Conservation (phyloP, 257 asterid genomes). For the Petunia axillaris region DNA sequence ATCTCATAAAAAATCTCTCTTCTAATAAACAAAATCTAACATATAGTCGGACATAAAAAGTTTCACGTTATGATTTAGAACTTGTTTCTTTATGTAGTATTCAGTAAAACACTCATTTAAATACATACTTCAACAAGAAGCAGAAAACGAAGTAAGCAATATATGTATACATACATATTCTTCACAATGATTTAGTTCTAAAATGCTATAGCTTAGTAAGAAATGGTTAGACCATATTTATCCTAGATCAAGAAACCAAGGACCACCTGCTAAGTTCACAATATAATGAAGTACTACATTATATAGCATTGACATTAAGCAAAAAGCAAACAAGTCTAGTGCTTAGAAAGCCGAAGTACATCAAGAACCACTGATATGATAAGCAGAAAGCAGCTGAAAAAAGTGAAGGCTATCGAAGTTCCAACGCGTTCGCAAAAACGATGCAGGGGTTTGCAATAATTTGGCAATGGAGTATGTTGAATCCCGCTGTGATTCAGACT, state of each 20-base stretch:
- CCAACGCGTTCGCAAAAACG: conserved; percentile 76
- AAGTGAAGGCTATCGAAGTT: conserved; percentile 69
- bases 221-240: not conserved
- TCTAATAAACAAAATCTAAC: not conserved
- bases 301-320: not conserved
- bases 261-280: too few relatives aligned
- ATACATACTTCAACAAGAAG: not conserved
- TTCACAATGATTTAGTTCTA: not conserved
- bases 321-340: not conserved
- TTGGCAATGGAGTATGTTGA: conserved; percentile 71
- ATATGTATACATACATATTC: not conserved
- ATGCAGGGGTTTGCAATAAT: conserved; percentile 79
- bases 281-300: too few relatives aligned
- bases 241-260: not conserved
- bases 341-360: conserved; percentile 60
- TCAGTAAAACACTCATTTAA: not conserved
- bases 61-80: not conserved
- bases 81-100: not conserved
- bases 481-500: conserved; percentile 83
- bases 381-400: conserved; percentile 64
- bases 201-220: not conserved
- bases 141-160: not conserved
- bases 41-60: not conserved
- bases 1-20: not conserved
- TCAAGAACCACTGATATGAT: conserved; percentile 68